These are phyloP conservation scores for Cymbidium sinense DNA, from an alignment of 106 monocot genomes.

Conservation along the genomic window DNA sequence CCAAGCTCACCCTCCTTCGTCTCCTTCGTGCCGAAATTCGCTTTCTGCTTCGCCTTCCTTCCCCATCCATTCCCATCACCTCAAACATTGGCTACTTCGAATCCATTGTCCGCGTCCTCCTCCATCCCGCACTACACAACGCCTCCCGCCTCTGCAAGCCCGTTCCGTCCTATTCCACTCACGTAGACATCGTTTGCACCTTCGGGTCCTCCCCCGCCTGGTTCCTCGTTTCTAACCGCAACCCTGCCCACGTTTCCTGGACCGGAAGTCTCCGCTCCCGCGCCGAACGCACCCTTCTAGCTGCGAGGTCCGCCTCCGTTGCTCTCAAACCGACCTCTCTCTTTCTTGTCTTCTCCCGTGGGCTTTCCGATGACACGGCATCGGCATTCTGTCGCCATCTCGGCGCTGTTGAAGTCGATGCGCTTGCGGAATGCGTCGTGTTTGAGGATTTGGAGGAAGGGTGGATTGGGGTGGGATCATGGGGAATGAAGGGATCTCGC, in stretches of 20 bases:
- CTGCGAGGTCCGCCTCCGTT: slow-evolving; percentile 12
- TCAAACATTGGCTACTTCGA: slow-evolving; percentile 64
- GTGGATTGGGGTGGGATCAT: slow-evolving; percentile 29
- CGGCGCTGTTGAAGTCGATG: slow-evolving; percentile 32
- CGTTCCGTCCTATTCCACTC: slow-evolving; percentile 12
- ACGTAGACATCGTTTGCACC: slow-evolving; percentile 66
- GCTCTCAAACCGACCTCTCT: slow-evolving; percentile 38
- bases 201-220: slow-evolving; percentile 44
- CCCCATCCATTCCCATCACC: slow-evolving; percentile 10
- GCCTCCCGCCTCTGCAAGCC: slow-evolving; percentile 36
- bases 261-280: slow-evolving; percentile 23
- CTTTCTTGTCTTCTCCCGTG: slow-evolving; percentile 60
- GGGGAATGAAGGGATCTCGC: slow-evolving; percentile 1
- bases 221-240: slow-evolving; percentile 76
- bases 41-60: slow-evolving; percentile 30
- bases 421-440: slow-evolving; percentile 9
- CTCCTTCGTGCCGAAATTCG: slow-evolving; percentile 44
- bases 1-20: slow-evolving; percentile 29
- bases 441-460: slow-evolving; percentile 50
- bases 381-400: slow-evolving; percentile 30
- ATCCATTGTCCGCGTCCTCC: slow-evolving; percentile 49
- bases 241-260: slow-evolving; percentile 64
- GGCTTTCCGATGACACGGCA: slow-evolving; percentile 31
- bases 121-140: slow-evolving; percentile 48
- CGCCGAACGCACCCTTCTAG: slow-evolving; percentile 24